These are phyloP conservation scores for Mycena sp. DNA, from an alignment of 1,284 basidiomycete species.

Conservation along the genomic window DNA sequence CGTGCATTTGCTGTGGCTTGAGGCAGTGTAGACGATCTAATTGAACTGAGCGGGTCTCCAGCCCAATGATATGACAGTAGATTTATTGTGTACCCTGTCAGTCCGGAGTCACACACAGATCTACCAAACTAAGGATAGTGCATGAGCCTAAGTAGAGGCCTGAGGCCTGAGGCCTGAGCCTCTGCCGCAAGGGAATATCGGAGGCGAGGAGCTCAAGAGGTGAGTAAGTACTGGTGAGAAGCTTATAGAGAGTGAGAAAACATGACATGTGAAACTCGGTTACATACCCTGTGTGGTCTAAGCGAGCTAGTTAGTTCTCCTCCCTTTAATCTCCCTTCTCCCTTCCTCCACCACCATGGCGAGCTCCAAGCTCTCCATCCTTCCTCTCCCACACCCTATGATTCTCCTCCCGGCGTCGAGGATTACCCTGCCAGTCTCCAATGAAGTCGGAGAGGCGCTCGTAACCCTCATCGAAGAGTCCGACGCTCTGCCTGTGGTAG, in stretches of 20 bases:
- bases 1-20: too few species aligned
- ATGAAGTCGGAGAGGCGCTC: conserved; percentile 64
- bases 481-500: conserved; percentile 69
- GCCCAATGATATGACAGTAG: too few species aligned
- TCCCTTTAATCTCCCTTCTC: background rate
- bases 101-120: too few species aligned
- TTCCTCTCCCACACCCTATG: conserved; percentile 70
- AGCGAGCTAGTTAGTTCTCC: background rate
- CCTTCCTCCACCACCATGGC: conserved; percentile 42
- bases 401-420: conserved; percentile 74
- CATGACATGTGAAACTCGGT: background rate
- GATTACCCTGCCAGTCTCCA: conserved; percentile 67
- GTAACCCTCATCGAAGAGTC: conserved; percentile 68
- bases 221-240: background rate
- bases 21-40: too few species aligned
- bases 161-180: too few species aligned
- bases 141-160: too few species aligned
- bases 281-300: background rate
- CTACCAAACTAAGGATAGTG: too few species aligned
- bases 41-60: too few species aligned
- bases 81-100: too few species aligned
- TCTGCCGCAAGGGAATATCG: too few species aligned
- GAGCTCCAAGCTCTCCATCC: conserved; percentile 60
- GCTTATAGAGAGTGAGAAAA: background rate
- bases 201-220: background rate